Evolutionary conservation across 371 early-diverging fungal species (phyloP).

Genomic region (Mucor velutinosus): DNA sequence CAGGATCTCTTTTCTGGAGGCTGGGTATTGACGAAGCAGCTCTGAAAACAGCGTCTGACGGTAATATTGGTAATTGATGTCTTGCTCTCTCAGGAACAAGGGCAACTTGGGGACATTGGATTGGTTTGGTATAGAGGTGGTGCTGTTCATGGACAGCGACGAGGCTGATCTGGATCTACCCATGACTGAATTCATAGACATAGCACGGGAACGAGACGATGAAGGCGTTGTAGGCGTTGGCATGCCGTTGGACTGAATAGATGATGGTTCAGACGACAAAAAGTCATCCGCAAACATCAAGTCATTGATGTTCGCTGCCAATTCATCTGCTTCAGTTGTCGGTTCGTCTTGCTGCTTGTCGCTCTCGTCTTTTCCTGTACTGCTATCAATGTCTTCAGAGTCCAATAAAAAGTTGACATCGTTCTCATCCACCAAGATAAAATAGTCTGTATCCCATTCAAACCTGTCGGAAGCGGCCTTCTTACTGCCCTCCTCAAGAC

Average conservation of each 20-base stretch:
- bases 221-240: slow-evolving; percentile 40
- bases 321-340: slow-evolving; percentile 22
- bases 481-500: slow-evolving; percentile 42
- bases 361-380: slow-evolving; percentile 1
- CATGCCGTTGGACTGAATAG: not conserved
- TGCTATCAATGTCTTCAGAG: slow-evolving; percentile 5
- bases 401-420: slow-evolving; percentile 64
- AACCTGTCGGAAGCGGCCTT: slow-evolving; percentile 45
- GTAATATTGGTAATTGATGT: slow-evolving; percentile 70
- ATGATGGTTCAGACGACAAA: not conserved
- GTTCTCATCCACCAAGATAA: slow-evolving; percentile 63
- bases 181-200: slow-evolving; percentile 25
- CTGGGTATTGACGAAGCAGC: slow-evolving; percentile 71
- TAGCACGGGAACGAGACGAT: slow-evolving; percentile 26
- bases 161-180: slow-evolving; percentile 42
- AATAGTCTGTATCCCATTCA: slow-evolving; percentile 69
- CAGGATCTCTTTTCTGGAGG: slow-evolving; percentile 64
- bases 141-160: slow-evolving; percentile 32
- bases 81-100: slow-evolving; percentile 66
- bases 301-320: slow-evolving; percentile 7
- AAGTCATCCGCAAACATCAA: slow-evolving; percentile 38
- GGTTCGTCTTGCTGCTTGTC: not conserved
- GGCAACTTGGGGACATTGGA: slow-evolving; percentile 41
- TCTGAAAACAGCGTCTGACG: slow-evolving; percentile 65
- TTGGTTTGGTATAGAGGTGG: slow-evolving; percentile 29